phyloP scores from a whole-genome alignment of 2,329 filamentous ascomycete genomes.

The Colletotrichum abscissum region DNA sequence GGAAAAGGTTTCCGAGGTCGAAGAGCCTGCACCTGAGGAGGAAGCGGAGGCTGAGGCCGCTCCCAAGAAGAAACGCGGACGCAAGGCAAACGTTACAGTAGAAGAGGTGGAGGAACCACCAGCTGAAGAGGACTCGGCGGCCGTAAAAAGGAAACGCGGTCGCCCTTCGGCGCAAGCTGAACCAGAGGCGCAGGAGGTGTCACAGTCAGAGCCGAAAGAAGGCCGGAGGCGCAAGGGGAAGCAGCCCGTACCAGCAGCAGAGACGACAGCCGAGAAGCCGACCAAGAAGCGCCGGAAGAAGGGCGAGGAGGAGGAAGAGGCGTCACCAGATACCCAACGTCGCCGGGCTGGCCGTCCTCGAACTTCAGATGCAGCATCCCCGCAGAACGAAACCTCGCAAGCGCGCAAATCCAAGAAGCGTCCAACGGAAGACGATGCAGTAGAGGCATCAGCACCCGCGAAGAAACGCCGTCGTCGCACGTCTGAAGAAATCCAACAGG shows the following conservation, averaged over 20 bases:
- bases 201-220: not conserved
- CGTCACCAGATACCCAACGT: slow-evolving; percentile 27
- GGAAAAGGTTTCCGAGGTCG: not conserved
- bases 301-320: not conserved
- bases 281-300: slow-evolving; percentile 17
- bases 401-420: slow-evolving; percentile 27
- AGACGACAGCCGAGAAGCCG: not conserved
- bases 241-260: not conserved
- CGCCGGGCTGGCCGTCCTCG: slow-evolving; percentile 36
- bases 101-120: slow-evolving; percentile 30
- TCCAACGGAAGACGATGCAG: not conserved
- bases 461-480: slow-evolving; percentile 26
- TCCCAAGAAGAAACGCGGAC: slow-evolving; percentile 37
- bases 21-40: slow-evolving; percentile 1
- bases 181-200: slow-evolving; percentile 20
- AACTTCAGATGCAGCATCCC: slow-evolving; percentile 18
- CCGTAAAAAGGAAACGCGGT: slow-evolving; percentile 8
- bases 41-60: slow-evolving; percentile 18
- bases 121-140: slow-evolving; percentile 6
- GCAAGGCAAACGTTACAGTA: slow-evolving; percentile 33
- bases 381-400: slow-evolving; percentile 34
- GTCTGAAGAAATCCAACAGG: slow-evolving; percentile 12
- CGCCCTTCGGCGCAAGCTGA: slow-evolving; percentile 21
- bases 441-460: not conserved
- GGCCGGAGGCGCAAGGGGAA: not conserved